Percentiles rank a stretch among this genome's conserved stretches.
These are phyloP conservation scores for Mortierella claussenii DNA, from an alignment of 192 early-diverging fungal genomes.

Conservation along the genomic window DNA sequence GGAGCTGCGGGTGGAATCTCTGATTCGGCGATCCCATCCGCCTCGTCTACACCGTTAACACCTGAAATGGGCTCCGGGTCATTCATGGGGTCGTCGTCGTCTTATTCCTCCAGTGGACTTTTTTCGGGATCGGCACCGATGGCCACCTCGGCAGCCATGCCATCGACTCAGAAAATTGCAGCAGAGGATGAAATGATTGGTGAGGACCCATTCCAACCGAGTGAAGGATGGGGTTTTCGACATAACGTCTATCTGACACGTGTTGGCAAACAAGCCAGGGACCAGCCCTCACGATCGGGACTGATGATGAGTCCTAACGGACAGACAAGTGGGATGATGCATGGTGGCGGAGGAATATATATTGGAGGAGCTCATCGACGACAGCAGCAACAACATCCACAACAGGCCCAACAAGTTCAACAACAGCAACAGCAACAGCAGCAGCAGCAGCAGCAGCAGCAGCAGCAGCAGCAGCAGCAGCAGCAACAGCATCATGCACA, in stretches of 20 bases:
- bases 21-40: neutral
- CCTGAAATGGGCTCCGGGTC: slow-evolving; percentile 22
- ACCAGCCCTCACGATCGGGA: slow-evolving; percentile 13
- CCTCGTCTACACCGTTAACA: slow-evolving; percentile 1
- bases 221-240: slow-evolving; percentile 43
- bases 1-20: neutral
- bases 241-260: slow-evolving; percentile 29
- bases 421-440: slow-evolving; percentile 18
- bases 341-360: too few relatives aligned
- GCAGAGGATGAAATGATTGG: slow-evolving; percentile 46
- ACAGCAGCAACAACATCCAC: slow-evolving; percentile 5
- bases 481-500: slow-evolving; percentile 1
- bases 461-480: slow-evolving; percentile 11
- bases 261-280: slow-evolving; percentile 29
- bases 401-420: neutral
- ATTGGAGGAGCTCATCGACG: neutral
- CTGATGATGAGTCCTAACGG: too few relatives aligned
- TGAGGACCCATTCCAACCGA: slow-evolving; percentile 31
- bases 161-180: slow-evolving; percentile 22
- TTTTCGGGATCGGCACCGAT: neutral
- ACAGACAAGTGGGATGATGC: too few relatives aligned
- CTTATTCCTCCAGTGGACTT: too few relatives aligned
- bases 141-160: neutral
- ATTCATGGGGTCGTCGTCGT: neutral
- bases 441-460: slow-evolving; percentile 7